Conservation (phyloP, 768 basidiomycete species). For the Mycena chlorophos region DNA sequence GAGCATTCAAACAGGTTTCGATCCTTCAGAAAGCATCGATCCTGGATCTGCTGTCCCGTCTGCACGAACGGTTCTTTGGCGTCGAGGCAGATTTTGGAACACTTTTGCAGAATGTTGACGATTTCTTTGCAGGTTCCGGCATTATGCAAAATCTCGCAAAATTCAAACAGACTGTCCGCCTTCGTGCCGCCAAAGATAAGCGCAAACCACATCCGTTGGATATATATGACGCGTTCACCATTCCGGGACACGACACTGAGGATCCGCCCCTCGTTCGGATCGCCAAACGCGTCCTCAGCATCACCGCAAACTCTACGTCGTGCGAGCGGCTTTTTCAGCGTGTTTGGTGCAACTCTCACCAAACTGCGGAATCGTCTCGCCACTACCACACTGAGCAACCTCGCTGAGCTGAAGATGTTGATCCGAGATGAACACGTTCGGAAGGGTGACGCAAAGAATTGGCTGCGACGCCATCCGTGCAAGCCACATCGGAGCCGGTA, state of each 20-base stretch:
- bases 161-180: not conserved
- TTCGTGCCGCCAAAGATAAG: not conserved
- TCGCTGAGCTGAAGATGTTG: conserved; percentile 32
- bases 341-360: conserved; percentile 31
- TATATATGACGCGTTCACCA: conserved; percentile 12
- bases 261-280: conserved; percentile 24
- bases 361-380: conserved; percentile 27
- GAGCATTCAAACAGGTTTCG: conserved; percentile 29
- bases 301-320: conserved; percentile 33
- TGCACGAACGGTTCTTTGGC: not conserved
- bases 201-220: conserved; percentile 12
- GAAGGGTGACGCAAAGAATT: conserved; percentile 3
- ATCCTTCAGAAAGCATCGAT: not conserved
- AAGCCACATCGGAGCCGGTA: not conserved
- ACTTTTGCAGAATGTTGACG: not conserved
- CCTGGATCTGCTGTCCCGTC: not conserved
- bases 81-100: not conserved
- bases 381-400: conserved; percentile 19
- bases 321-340: conserved; percentile 33
- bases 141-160: not conserved
- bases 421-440: conserved; percentile 27
- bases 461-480: conserved; percentile 4
- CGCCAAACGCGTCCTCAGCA: conserved; percentile 23
- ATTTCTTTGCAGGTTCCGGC: not conserved
- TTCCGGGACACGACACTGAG: not conserved